phyloP scores from a whole-genome alignment of 2,329 filamentous ascomycete species.

The Sporothrix phasma region DNA sequence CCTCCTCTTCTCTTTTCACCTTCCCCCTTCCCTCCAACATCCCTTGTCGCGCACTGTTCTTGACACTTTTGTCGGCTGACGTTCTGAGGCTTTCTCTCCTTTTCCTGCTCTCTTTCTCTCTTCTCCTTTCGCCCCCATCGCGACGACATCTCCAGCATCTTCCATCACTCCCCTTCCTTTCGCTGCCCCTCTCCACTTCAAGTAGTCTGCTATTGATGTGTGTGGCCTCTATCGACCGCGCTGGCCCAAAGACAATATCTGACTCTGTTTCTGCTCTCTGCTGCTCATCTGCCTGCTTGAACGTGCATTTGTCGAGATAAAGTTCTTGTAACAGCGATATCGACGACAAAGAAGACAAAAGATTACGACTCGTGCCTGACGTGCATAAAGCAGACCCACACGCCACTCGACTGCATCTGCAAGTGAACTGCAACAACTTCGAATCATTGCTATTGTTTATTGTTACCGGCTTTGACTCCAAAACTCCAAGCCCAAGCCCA shows the following conservation, averaged over 20 bases:
- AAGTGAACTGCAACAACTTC: neutral
- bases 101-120: too few relatives aligned
- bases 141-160: neutral
- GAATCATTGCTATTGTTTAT: neutral
- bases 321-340: neutral
- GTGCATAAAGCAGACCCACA: neutral
- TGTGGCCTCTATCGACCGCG: neutral
- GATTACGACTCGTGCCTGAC: neutral
- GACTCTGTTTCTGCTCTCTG: conserved; percentile 1
- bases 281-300: conserved; percentile 2
- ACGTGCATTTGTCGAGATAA: neutral
- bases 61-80: neutral
- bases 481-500: neutral
- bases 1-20: neutral
- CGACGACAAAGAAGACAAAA: neutral
- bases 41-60: too few relatives aligned
- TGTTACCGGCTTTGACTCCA: neutral
- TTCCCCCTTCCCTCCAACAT: too few relatives aligned
- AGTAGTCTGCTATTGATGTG: conserved; percentile 9
- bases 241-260: neutral
- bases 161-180: neutral
- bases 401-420: conserved; percentile 1
- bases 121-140: neutral
- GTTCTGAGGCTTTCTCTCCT: neutral
- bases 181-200: neutral